phyloP scores from a whole-genome alignment of 108 stramenopile species.

The Pseudonitzschia multiseries region DNA sequence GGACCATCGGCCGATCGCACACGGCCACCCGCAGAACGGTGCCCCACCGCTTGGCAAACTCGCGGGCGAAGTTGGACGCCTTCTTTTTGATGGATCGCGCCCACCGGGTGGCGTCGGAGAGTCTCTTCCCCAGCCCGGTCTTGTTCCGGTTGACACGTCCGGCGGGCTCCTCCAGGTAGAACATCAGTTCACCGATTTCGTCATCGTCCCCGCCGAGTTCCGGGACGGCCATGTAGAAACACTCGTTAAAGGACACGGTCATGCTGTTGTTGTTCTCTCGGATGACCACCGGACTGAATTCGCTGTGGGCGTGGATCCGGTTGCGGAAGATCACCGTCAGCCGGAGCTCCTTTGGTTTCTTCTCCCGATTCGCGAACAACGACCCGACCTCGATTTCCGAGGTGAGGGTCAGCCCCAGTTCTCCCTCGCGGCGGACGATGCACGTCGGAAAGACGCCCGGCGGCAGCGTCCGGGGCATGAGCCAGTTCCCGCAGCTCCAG shows the following conservation, averaged over 20 bases:
- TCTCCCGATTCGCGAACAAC: conserved; percentile 12
- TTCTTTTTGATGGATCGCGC: conserved; percentile 7
- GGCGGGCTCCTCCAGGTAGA: conserved; percentile 20
- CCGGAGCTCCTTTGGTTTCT: conserved; percentile 12
- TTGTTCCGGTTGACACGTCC: conserved; percentile 4
- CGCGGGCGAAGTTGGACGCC: not conserved
- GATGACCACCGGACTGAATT: not conserved
- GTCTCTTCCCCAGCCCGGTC: not conserved
- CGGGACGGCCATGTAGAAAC: conserved; percentile 11
- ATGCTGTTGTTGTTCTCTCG: not conserved
- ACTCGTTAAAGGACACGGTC: conserved; percentile 3
- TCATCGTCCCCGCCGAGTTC: not conserved
- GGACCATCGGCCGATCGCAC: not conserved
- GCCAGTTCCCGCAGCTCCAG: conserved; percentile 53
- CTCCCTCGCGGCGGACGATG: conserved; percentile 18
- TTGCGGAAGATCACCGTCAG: conserved; percentile 14
- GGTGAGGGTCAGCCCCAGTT: conserved; percentile 16
- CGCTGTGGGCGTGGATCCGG: not conserved
- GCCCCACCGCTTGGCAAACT: conserved; percentile 1
- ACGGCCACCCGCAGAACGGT: conserved; percentile 6
- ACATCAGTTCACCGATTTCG: conserved; percentile 7
- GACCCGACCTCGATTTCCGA: conserved; percentile 8
- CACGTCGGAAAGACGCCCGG: conserved; percentile 21
- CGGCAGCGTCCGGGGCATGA: conserved; percentile 45
- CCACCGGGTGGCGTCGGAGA: not conserved